phyloP scores from a whole-genome alignment of 2,329 filamentous ascomycete species.

The Fonsecaea nubica region DNA sequence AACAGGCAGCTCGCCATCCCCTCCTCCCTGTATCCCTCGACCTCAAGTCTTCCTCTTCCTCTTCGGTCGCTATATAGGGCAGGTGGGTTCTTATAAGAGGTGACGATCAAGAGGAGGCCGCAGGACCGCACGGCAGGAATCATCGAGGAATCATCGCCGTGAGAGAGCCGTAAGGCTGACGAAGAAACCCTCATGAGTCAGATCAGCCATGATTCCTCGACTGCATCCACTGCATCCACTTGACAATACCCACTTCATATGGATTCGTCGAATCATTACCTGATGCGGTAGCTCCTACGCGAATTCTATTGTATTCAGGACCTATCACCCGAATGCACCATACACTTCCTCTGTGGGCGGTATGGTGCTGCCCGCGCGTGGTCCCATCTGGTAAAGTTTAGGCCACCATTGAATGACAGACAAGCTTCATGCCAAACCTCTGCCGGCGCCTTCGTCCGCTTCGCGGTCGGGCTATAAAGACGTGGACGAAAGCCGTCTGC shows the following conservation, averaged over 20 bases:
- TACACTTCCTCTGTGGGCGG: not conserved
- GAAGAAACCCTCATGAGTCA: constrained; percentile 3
- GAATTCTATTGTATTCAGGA: not conserved
- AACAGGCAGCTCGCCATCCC: not conserved
- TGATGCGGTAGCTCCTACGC: not conserved
- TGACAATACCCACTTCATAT: not conserved
- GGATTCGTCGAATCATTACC: not conserved
- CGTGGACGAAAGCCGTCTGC: not conserved
- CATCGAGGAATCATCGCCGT: not conserved
- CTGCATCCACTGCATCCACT: not conserved
- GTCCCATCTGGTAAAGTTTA: not conserved
- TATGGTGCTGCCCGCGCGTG: constrained; percentile 8
- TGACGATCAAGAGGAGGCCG: not conserved
- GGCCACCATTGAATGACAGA: not conserved
- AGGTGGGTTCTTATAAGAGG: not conserved
- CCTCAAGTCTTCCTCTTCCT: not conserved
- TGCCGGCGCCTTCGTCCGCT: not conserved
- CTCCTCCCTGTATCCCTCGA: not conserved
- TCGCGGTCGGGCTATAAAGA: constrained; percentile 10
- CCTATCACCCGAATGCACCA: constrained; percentile 3
- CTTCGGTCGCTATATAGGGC: not conserved
- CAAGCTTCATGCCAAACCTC: not conserved
- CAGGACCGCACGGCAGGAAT: not conserved
- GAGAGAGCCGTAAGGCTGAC: not conserved
- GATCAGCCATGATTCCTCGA: not conserved